These are phyloP conservation scores for Metschnikowia henanensis DNA, from an alignment of 805 yeast species.

Conservation along the genomic window DNA sequence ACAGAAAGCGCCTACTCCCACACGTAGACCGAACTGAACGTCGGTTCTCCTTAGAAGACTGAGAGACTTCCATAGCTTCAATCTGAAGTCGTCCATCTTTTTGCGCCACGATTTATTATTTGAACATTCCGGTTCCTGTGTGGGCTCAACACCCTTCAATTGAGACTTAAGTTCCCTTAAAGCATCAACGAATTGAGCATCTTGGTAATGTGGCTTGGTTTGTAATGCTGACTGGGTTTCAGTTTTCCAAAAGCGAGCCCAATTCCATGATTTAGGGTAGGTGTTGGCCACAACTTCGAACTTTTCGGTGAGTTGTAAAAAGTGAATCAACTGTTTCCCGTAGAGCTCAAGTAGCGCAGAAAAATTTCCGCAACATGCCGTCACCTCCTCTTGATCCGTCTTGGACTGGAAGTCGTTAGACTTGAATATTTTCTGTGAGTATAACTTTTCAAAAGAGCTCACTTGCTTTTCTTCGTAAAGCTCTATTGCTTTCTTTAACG, in stretches of 20 bases:
- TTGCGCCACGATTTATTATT: neutral
- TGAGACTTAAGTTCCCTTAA: slow-evolving; percentile 19
- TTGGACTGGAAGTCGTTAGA: slow-evolving; percentile 36
- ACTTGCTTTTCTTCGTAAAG: slow-evolving; percentile 58
- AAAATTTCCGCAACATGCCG: slow-evolving; percentile 83
- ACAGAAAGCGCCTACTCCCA: slow-evolving; percentile 72
- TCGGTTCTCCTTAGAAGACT: slow-evolving; percentile 61
- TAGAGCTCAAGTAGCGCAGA: slow-evolving; percentile 63
- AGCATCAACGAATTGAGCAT: slow-evolving; percentile 21
- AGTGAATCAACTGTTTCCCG: slow-evolving; percentile 54
- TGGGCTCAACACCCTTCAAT: slow-evolving; percentile 6
- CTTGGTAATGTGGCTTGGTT: slow-evolving; percentile 2
- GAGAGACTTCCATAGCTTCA: slow-evolving; percentile 47
- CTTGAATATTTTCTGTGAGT: slow-evolving; percentile 53
- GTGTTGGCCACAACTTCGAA: slow-evolving; percentile 30
- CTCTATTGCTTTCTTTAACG: slow-evolving; percentile 51
- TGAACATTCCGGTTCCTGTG: neutral
- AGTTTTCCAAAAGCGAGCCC: slow-evolving; percentile 52
- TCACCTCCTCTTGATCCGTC: slow-evolving; percentile 74
- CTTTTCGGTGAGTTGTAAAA: slow-evolving; percentile 45
- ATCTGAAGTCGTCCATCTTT: slow-evolving; percentile 9
- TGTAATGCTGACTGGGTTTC: slow-evolving; percentile 14
- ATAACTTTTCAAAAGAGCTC: slow-evolving; percentile 56
- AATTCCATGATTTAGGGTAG: slow-evolving; percentile 42
- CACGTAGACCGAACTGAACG: slow-evolving; percentile 76